A percentile compares a stretch with the other conserved stretches of the same genome.
Conservation (phyloP, 148 eudicot species). For the Silene latifolia region DNA sequence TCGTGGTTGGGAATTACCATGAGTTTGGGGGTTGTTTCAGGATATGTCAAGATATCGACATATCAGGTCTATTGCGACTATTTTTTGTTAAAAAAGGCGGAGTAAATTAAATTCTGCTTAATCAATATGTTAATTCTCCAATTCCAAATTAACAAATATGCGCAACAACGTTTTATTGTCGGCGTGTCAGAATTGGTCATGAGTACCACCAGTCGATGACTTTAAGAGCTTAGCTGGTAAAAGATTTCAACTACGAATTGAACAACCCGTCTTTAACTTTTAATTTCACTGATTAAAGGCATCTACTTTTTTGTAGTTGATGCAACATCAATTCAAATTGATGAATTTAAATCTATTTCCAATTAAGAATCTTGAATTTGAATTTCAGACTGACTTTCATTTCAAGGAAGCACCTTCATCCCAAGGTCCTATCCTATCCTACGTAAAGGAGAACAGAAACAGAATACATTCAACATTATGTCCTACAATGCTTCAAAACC, state of each 20-base stretch:
- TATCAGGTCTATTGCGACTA: background rate
- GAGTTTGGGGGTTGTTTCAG: too few relatives aligned
- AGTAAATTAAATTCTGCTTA: too few relatives aligned
- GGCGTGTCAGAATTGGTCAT: background rate
- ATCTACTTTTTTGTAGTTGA: background rate
- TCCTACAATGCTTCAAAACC: slow-evolving; percentile 30
- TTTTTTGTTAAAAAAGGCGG: too few relatives aligned
- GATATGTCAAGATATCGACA: too few relatives aligned
- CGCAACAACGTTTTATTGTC: background rate
- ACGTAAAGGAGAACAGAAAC: background rate
- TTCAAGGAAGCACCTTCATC: slow-evolving; percentile 17
- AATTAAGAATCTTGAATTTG: background rate
- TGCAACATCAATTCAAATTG: background rate
- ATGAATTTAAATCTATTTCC: background rate
- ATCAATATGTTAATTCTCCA: too few relatives aligned
- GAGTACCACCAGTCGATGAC: background rate
- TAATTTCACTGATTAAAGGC: background rate
- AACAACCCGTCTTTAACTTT: background rate
- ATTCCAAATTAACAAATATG: background rate
- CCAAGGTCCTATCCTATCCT: background rate
- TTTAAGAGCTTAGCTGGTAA: background rate
- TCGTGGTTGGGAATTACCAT: too few relatives aligned
- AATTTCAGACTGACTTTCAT: background rate
- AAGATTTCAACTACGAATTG: background rate
- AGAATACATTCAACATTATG: slow-evolving; percentile 19